Conservation (phyloP, 345 rosid species). For the Eucalyptus leucophloia region DNA sequence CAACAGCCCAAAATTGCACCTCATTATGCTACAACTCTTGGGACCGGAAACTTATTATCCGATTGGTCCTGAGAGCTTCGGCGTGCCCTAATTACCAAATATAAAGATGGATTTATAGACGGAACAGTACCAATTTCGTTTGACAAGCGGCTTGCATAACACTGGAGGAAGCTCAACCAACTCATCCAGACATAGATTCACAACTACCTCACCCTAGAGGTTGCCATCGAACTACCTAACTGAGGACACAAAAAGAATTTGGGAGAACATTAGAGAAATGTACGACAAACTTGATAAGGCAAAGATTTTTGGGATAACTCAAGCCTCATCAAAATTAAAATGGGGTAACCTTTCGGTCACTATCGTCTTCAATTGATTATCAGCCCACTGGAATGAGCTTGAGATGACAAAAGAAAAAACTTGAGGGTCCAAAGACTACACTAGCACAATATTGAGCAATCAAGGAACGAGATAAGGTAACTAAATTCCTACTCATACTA, state of each 20-base stretch:
- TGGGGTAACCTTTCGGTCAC: no score
- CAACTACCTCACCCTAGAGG: not conserved
- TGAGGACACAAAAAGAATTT: accelerated
- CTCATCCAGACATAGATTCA: not conserved
- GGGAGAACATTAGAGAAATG: not conserved
- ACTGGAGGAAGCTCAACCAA: not conserved
- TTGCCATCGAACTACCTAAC: no score
- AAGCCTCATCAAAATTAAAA: no score
- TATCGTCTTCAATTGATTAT: accelerated
- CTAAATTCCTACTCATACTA: not conserved
- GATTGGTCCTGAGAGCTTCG: not conserved
- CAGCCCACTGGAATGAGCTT: no score
- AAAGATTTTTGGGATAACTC: no score
- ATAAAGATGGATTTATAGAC: not conserved
- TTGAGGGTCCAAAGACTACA: not conserved
- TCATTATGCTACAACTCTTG: not conserved
- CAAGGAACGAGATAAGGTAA: not conserved
- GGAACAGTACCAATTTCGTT: no score
- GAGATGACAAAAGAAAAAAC: no score
- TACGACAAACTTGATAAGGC: no score
- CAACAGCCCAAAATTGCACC: not conserved
- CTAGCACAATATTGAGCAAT: not conserved
- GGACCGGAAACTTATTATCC: not conserved
- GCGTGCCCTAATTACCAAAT: not conserved
- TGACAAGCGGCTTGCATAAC: not conserved